These are phyloP conservation scores for Ciborinia camelliae DNA, from an alignment of 2,329 filamentous ascomycete genomes.

Conservation along the genomic window DNA sequence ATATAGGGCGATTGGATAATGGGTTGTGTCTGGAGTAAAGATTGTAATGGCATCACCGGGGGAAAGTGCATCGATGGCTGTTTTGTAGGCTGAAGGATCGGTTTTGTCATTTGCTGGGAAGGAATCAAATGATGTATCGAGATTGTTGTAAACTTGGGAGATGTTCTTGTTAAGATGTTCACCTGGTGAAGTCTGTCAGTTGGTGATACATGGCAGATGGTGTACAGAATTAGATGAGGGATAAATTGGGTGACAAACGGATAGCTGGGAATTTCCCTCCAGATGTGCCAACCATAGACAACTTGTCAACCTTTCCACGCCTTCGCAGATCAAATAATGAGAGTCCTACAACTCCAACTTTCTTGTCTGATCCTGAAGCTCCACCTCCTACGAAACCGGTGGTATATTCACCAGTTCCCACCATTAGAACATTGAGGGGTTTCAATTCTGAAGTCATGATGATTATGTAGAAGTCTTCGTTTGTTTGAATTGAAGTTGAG, in stretches of 20 bases:
- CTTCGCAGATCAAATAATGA: slow-evolving; percentile 85
- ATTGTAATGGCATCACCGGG: slow-evolving; percentile 89
- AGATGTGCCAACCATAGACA: slow-evolving; percentile 87
- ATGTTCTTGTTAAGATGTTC: slow-evolving; percentile 87
- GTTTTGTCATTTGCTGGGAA: slow-evolving; percentile 70
- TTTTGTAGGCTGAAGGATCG: slow-evolving; percentile 82
- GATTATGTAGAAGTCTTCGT: background rate
- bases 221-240: background rate
- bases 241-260: slow-evolving; percentile 49
- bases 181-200: slow-evolving; percentile 45
- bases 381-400: slow-evolving; percentile 87
- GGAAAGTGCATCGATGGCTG: slow-evolving; percentile 77
- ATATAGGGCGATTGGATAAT: slow-evolving; percentile 88
- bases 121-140: slow-evolving; percentile 82
- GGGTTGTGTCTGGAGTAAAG: slow-evolving; percentile 91
- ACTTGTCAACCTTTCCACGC: slow-evolving; percentile 79
- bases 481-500: background rate
- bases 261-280: slow-evolving; percentile 90
- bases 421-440: slow-evolving; percentile 38
- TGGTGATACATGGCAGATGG: background rate
- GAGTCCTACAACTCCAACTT: slow-evolving; percentile 88
- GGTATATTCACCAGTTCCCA: slow-evolving; percentile 91
- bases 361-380: slow-evolving; percentile 87
- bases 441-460: slow-evolving; percentile 19
- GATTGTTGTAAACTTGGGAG: slow-evolving; percentile 77